Base-by-base conservation (phyloP, 495 filamentous ascomycete genomes). In the Xylaria sp. region DNA sequence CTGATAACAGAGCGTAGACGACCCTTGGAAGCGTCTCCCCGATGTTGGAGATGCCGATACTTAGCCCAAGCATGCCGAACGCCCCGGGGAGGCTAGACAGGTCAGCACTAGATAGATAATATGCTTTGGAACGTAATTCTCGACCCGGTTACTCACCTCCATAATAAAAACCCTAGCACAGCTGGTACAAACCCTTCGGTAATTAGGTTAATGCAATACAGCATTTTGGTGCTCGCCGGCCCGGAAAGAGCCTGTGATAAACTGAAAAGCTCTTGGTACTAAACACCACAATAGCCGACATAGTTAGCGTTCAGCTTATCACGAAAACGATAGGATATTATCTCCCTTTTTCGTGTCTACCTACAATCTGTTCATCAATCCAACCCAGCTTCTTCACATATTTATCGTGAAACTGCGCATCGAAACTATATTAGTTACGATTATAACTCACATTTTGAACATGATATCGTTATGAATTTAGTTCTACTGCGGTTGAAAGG, bases 211-310 rank as follows among this genome's bases (percentile, higher is more conserved):
- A 95, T 88, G 72, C 90, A 92, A 72, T 92, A 95, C 0, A 89
- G 75, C 90, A 95, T 93, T 80, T 95, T 95, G 21, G 92, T 94
- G 76, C 89, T 92, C 1, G 77, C 93, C 0, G 93, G 93, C 0
- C 93, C 93, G 0, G 91, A 89, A 24, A 95, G 86, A 17, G 90
- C 89, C 78, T 95, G 93, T 58, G 88, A 91, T 71, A 97, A 81
- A 24, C 91, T 91, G 78, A 95, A 97, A 19, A 95, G 85, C 75
- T 97, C 93, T 80, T 94, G 91, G 80, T 92, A 97, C 90, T 93
- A 70, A 37, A 17, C 2, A 44, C 21, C 1, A 0, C 17, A 0
- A 15, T 7, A 40, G 15, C 6, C 21, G 41, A 19, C 21, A 63
- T 59, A 33, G 19, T 41, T 24, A 69, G 31, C 1, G 11, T 17